Conservation (phyloP, 495 filamentous ascomycete species). For the Sphaerosporella brunnea region DNA sequence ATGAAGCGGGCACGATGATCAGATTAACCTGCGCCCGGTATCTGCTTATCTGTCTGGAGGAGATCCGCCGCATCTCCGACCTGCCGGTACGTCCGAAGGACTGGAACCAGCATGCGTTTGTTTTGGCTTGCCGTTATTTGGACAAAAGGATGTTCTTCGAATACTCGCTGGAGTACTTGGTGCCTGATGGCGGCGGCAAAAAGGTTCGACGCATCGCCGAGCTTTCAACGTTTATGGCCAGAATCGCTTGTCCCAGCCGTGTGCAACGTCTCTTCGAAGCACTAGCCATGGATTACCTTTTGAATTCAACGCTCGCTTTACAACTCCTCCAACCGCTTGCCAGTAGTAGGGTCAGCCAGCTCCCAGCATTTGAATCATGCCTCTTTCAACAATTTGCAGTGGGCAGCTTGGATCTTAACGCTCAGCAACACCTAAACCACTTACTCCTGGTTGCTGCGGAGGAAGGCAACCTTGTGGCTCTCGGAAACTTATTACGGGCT, state of each 20-base stretch:
- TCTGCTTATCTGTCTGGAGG: background rate
- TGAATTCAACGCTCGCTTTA: too few relatives aligned
- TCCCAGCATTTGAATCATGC: background rate
- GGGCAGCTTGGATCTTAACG: slow-evolving; percentile 1
- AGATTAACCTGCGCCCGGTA: background rate
- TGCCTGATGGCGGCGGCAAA: too few relatives aligned
- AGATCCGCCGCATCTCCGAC: background rate
- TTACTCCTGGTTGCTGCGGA: too few relatives aligned
- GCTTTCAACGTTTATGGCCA: too few relatives aligned
- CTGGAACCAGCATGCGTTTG: background rate
- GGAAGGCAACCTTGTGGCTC: too few relatives aligned
- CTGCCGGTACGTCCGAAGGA: background rate
- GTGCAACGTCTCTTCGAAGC: too few relatives aligned
- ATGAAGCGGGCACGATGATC: background rate
- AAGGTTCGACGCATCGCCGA: too few relatives aligned
- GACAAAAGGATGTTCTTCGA: background rate
- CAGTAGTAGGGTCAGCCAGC: too few relatives aligned
- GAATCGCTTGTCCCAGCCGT: too few relatives aligned
- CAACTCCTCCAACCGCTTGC: too few relatives aligned
- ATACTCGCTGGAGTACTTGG: background rate
- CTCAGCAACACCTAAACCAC: background rate
- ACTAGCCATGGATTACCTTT: too few relatives aligned
- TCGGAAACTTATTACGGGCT: too few relatives aligned
- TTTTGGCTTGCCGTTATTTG: background rate
- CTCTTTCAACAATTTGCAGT: slow-evolving; percentile 2